Base-by-base conservation (phyloP, 352 stramenopile genomes). In the Phytopythium oedochilum region DNA sequence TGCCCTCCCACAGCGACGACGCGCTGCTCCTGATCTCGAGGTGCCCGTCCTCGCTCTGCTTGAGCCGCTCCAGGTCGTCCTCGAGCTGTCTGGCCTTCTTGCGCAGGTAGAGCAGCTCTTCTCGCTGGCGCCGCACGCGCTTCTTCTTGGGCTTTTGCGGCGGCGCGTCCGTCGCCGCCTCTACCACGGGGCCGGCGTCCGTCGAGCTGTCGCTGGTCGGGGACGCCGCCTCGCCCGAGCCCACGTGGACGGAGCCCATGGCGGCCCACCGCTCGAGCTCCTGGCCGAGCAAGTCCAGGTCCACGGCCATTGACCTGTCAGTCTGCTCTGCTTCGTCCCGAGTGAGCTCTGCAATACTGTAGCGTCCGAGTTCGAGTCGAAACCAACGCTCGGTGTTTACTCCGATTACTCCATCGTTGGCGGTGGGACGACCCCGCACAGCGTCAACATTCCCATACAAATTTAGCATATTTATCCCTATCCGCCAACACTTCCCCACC, bases 51-150 rank as follows among this genome's bases (percentile, higher is more conserved):
- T 53, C 47, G n/a, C 11, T 2, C 15, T 28, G 29, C 11, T 6
- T 9, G 31, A 42, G 47, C 9, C 31, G 47, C 31, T 54, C 50
- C 14, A 75, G 59, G 11, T 46, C 68, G 49, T 55, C 68, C 44
- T 79, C 67, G 54, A 79, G 69, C 46, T 79, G 66, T 44, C 73
- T 43, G 29, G 73, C 70, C 54, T 79, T 79, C 28, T 67, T 55
- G 8, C 67, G 70, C 14, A 79, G 59, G 45, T 76, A 79, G 45
- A 75, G 42, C 40, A 79, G 48, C 48, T 79, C 70, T 28, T 79
- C 68, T 55, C 59, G 59, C 53, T 78, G 70, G 48, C 70, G 56
- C 26, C 67, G 67, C 36, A 75, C 66, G 7, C 67, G 54, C 36
- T 75, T 75, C 60, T 72, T 75, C 54, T 60, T 60, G 9, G 45